These are phyloP conservation scores for Pichia norvegensis DNA, from an alignment of 1,139 yeast genomes.

Conservation along the genomic window DNA sequence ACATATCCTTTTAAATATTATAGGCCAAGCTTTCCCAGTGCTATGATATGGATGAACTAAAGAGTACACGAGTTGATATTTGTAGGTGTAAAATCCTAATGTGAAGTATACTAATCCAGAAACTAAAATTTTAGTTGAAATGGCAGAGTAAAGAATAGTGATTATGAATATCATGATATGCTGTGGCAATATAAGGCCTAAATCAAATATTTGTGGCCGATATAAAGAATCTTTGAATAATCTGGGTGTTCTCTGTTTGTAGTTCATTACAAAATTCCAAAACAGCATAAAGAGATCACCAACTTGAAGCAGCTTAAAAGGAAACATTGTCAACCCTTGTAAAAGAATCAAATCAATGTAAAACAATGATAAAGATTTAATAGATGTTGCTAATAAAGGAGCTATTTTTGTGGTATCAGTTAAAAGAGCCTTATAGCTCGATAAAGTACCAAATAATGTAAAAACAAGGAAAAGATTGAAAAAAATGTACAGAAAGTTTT, in stretches of 20 bases:
- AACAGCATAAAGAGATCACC: slow-evolving; percentile 39
- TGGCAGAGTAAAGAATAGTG: slow-evolving; percentile 53
- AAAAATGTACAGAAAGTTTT: slow-evolving; percentile 77
- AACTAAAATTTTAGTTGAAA: slow-evolving; percentile 57
- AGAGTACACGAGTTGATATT: slow-evolving; percentile 56
- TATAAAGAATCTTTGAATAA: slow-evolving; percentile 44
- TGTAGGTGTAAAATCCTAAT: slow-evolving; percentile 56
- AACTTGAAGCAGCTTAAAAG: slow-evolving; percentile 58
- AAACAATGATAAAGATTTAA: slow-evolving; percentile 63
- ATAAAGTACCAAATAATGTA: slow-evolving; percentile 70
- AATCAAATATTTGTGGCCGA: slow-evolving; percentile 58
- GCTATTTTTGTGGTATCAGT: slow-evolving; percentile 78
- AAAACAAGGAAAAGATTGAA: slow-evolving; percentile 79
- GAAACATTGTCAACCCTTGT: slow-evolving; percentile 82
- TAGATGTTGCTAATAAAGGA: slow-evolving; percentile 63
- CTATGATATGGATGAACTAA: slow-evolving; percentile 68
- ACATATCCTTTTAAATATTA: slow-evolving; percentile 51
- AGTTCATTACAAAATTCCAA: slow-evolving; percentile 38
- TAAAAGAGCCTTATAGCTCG: slow-evolving; percentile 56
- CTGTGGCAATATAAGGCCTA: slow-evolving; percentile 59
- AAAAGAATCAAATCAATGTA: slow-evolving; percentile 75
- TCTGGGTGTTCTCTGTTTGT: slow-evolving; percentile 43
- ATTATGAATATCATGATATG: slow-evolving; percentile 56
- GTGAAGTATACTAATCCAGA: slow-evolving; percentile 57
- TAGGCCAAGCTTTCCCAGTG: slow-evolving; percentile 66